Evolutionary conservation across 140 eudicot genomes (phyloP), one percentile per base, ranked within the genome.

Genomic region (Anethum foeniculum): DNA sequence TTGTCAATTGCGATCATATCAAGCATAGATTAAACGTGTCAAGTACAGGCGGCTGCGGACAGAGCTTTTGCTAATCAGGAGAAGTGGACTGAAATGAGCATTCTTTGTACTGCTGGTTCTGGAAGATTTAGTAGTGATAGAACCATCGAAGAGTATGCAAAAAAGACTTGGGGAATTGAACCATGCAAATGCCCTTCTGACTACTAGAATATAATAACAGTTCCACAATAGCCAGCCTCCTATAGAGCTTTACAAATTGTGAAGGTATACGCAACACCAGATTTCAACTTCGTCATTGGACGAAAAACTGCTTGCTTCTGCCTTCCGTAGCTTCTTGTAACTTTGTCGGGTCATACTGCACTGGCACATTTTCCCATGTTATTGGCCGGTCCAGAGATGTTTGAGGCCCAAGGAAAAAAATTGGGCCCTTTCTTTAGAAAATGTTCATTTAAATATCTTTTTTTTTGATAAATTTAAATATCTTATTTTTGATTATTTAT

Each of bases 91-190:
- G 58, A 80, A 76, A 89, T 87, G 93, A 87, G 90, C 84, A 87
- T 89, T 72, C 91, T 83, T 38, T 79, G 82, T 75, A 89, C 93
- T 9, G 86, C 93, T 76, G 88, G 89, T 44, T 87, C 90, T 38
- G 93, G 86, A 74, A 89, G 87, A 77, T 89, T 89, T 76, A 89
- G 93, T 79, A 87, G 93, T 16, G 93, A 89, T 64, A 81, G 91
- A 47, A 89, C 93, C 2, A 87, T 89, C 0, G 89, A 87, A 85
- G 89, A 89, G 78, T 89, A 89, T 60, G 93, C 91, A 18, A 75
- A 87, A 69, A 60, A 87, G 49, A 87, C 89, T 25, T 89, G 91
- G 93, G 89, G 88, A 71, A 81, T 89, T 21, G 80, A 89, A 62
- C 89, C 90, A 27, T 89, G 93, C 85, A 89, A 86, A 86, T 89